Evolutionary conservation across 306 rosid genomes (phyloP).

Genomic region (Quercus alba): DNA sequence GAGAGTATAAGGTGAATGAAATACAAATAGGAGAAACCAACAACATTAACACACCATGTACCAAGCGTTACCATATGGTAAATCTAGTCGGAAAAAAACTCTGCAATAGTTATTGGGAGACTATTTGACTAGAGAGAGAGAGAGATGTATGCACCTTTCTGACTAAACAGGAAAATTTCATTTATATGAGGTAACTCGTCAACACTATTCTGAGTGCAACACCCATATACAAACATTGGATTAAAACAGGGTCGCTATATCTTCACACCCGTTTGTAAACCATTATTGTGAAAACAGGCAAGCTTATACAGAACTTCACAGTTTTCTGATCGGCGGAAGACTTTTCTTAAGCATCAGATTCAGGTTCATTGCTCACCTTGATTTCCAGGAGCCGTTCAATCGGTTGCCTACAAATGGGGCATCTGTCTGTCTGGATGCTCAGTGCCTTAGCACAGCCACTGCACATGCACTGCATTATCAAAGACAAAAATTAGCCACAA

Average conservation of each 20-base stretch:
- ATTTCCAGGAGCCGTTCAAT: slow-evolving; percentile 43
- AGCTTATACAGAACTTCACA: background rate
- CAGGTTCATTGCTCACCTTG: slow-evolving; percentile 29
- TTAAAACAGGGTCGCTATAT: background rate
- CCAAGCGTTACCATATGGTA: background rate
- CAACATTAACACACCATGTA: background rate
- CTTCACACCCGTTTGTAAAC: background rate
- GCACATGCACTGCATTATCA: slow-evolving; percentile 47
- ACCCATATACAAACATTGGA: background rate
- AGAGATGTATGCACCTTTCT: background rate
- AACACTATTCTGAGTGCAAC: background rate
- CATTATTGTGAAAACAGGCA: background rate
- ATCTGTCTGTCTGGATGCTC: slow-evolving; percentile 39
- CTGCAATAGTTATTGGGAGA: background rate
- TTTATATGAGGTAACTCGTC: background rate
- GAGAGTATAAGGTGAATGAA: no score
- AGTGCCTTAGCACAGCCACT: slow-evolving; percentile 49
- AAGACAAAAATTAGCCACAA: slow-evolving; percentile 10
- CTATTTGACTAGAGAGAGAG: background rate
- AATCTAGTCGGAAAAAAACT: background rate
- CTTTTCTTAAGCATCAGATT: slow-evolving; percentile 10
- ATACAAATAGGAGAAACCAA: background rate
- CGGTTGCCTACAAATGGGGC: slow-evolving; percentile 49
- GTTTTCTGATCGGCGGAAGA: background rate
- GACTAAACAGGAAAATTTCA: background rate